Conservation (phyloP, 2,329 filamentous ascomycete genomes). For the Stagonosporopsis chrysanthemi region DNA sequence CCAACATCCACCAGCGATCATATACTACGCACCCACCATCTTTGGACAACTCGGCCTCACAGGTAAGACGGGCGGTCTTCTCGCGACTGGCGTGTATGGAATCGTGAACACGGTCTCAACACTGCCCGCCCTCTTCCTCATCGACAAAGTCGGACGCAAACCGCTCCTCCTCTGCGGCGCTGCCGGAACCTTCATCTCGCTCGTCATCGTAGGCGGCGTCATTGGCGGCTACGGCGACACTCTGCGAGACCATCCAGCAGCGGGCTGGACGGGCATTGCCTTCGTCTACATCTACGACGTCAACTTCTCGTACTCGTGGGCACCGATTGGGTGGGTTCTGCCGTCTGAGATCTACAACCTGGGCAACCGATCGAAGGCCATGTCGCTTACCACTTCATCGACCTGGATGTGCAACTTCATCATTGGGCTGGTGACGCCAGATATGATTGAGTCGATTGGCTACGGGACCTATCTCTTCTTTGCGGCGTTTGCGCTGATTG, state of each 20-base stretch:
- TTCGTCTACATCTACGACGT: constrained; percentile 68
- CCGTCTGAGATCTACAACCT: constrained; percentile 77
- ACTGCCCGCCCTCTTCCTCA: constrained; percentile 69
- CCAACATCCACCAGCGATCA: constrained; percentile 63
- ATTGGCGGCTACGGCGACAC: constrained; percentile 66
- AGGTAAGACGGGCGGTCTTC: constrained; percentile 73
- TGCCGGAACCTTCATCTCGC: constrained; percentile 72
- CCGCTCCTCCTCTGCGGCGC: constrained; percentile 69
- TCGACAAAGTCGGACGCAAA: constrained; percentile 70
- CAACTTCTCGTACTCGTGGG: constrained; percentile 70
- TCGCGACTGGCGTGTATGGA: constrained; percentile 73
- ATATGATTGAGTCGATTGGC: constrained; percentile 70
- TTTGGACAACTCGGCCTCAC: constrained; percentile 71
- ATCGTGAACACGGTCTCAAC: constrained; percentile 65
- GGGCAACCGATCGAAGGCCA: constrained; percentile 72
- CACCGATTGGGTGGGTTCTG: constrained; percentile 76
- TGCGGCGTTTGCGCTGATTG: constrained; percentile 58
- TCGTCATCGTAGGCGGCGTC: constrained; percentile 75
- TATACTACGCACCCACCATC: constrained; percentile 74
- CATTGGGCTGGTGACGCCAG: constrained; percentile 72
- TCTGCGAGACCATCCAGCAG: constrained; percentile 64
- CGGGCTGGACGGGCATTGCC: constrained; percentile 72
- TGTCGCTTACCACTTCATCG: constrained; percentile 71
- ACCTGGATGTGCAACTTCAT: constrained; percentile 84
- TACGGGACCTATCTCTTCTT: constrained; percentile 61